Base-by-base conservation (phyloP, 2,329 filamentous ascomycete genomes). In the Aspergillus viridinutans region DNA sequence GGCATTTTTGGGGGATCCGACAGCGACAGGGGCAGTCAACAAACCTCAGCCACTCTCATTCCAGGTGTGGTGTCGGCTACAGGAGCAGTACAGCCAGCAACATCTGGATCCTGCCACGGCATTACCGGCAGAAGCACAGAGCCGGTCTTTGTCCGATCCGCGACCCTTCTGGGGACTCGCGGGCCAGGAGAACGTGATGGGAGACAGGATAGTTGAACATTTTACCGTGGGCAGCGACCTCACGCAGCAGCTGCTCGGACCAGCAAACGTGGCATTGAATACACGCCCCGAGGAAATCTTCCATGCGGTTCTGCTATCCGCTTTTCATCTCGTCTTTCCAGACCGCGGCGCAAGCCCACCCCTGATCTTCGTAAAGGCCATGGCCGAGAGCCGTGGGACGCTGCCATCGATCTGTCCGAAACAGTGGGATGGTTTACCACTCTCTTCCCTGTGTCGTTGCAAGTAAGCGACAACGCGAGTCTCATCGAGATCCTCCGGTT, bases 71-170 rank as follows among this genome's bases (percentile, higher is more conserved):
- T 48, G 21, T 17, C 38, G 21, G 4, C 25, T 56, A 25, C 49
- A 81, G 52, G 73, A 73, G 0, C 83, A 87, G 54, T 78, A 83
- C 3, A 9, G 81, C 94, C 0, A 95, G 95, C 67, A 83, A 90
- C 3, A 95, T 90, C 0, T 91, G 91, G 0, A 91, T 95, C 70
- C 80, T 94, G 0, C 90, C 94, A 1, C 12, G 3, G 28, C 47
- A 10, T 7, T 56, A 17, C 29, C 45, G 23, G 23, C 20, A 38
- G 14, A 38, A 38, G 32, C 32, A 9, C 14, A 23, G 23, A 9
- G 9, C 32, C 14, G 32, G 14, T 4, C 42, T 6, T 32, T 28
- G 14, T 26, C 48, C 48, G 20, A 23, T 26, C 21, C 28, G 4
- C 17, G 21, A 49, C 23, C 29, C 14, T 26, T 29, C 38, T 62